These are phyloP conservation scores for Clitopilus passeckerianus DNA, from an alignment of 768 basidiomycete genomes.

Conservation along the genomic window DNA sequence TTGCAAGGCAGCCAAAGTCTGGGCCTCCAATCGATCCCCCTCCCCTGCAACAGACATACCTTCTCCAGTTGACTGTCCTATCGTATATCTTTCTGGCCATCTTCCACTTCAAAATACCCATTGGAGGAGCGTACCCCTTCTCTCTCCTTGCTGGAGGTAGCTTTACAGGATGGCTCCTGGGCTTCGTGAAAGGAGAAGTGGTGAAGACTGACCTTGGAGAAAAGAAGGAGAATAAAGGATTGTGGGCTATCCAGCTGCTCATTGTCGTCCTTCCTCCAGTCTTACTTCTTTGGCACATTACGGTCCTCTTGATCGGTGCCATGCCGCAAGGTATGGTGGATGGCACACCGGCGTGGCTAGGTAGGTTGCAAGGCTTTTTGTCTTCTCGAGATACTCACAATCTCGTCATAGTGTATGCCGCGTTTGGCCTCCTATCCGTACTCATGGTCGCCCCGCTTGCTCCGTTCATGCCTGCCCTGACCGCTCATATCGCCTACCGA, in stretches of 20 bases:
- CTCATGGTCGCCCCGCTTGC: conserved; percentile 55
- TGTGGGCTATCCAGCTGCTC: conserved; percentile 59
- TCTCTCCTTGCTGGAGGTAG: conserved; percentile 48
- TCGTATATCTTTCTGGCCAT: conserved; percentile 54
- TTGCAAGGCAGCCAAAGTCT: not conserved
- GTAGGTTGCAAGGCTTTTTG: conserved; percentile 11
- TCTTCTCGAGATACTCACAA: not conserved
- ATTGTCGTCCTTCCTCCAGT: conserved; percentile 49
- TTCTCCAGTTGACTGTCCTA: conserved; percentile 48
- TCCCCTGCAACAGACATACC: conserved; percentile 12
- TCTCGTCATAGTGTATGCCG: conserved; percentile 42
- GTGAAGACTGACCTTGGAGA: not conserved
- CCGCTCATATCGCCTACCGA: conserved; percentile 2
- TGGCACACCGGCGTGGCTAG: conserved; percentile 43
- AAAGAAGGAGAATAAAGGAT: conserved; percentile 21
- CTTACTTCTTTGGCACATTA: conserved; percentile 47
- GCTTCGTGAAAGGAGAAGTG: conserved; percentile 24
- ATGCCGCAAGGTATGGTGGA: conserved; percentile 58
- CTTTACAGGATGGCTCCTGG: conserved; percentile 38
- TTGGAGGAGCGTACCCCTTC: conserved; percentile 56
- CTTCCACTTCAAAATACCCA: conserved; percentile 29
- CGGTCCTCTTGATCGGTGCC: conserved; percentile 38
- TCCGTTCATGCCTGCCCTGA: conserved; percentile 42
- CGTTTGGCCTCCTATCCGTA: conserved; percentile 38
- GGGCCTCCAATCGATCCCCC: not conserved